phyloP scores from a whole-genome alignment of 2,329 filamentous ascomycete genomes.

The Alternaria metachromatica region DNA sequence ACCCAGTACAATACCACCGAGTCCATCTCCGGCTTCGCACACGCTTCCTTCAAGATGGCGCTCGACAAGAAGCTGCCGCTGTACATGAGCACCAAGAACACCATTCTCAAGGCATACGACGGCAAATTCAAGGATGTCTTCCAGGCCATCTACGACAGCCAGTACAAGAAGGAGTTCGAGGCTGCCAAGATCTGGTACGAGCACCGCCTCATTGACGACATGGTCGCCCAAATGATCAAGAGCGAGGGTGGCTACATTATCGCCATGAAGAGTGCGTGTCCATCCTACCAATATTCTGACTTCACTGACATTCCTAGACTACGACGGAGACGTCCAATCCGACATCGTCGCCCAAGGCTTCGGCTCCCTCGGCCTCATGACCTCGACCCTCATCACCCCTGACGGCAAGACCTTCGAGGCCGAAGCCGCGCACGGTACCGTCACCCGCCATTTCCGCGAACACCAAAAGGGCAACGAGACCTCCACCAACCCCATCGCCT shows the following conservation, averaged over 20 bases:
- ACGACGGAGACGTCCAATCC: constrained; percentile 98
- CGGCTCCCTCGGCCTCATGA: constrained; percentile 97
- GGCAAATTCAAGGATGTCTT: constrained; percentile 99
- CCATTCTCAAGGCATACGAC: constrained; percentile 98
- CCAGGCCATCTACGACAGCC: constrained; percentile 89
- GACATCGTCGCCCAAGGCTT: constrained; percentile 98
- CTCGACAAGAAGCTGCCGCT: constrained; percentile 86
- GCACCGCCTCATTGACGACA: constrained; percentile 98
- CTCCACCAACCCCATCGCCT: constrained; percentile 97
- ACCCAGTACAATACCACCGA: constrained; percentile 99
- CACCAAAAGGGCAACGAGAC: constrained; percentile 98
- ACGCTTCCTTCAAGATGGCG: constrained; percentile 95
- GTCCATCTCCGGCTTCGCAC: constrained; percentile 92
- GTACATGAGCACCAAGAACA: constrained; percentile 99
- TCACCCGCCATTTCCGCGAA: constrained; percentile 98
- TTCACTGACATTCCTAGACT: constrained; percentile 67
- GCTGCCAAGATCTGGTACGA: constrained; percentile 97
- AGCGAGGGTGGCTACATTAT: constrained; percentile 95
- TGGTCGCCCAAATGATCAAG: constrained; percentile 99
- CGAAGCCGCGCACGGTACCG: constrained; percentile 96
- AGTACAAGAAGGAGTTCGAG: constrained; percentile 89
- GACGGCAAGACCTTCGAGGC: constrained; percentile 97
- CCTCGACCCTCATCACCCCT: constrained; percentile 93
- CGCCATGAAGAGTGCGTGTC: constrained; percentile 84
- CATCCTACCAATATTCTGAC: too few relatives aligned